phyloP scores from a whole-genome alignment of 2,329 filamentous ascomycete genomes.

The Trichoderma sp. region DNA sequence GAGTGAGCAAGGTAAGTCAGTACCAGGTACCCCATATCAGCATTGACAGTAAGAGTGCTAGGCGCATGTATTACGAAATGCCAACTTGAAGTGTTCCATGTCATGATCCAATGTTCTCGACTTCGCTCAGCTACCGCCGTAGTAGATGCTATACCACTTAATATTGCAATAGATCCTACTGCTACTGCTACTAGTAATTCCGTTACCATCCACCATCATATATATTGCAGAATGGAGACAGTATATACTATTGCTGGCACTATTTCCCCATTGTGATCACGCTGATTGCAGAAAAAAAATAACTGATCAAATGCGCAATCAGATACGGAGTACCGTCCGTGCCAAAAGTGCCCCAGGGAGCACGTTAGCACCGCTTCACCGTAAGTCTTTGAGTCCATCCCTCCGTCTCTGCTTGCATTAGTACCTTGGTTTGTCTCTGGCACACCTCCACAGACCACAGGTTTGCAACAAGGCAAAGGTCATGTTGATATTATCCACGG shows the following conservation, averaged over 20 bases:
- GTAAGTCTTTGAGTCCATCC: not conserved
- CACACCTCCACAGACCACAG: not conserved
- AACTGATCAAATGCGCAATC: not conserved
- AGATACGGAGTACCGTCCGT: not conserved
- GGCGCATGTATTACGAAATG: not conserved
- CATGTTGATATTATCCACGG: not conserved
- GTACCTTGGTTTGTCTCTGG: not conserved
- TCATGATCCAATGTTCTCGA: not conserved
- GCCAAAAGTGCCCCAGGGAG: not conserved
- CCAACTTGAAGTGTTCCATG: not conserved
- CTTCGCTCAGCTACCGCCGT: not conserved
- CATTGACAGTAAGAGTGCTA: not conserved
- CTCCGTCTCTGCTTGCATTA: not conserved
- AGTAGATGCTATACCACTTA: not conserved
- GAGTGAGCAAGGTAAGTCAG: not conserved
- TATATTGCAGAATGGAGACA: not conserved
- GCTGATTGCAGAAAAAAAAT: conserved; percentile 1
- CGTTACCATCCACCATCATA: not conserved
- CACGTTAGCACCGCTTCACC: conserved; percentile 1
- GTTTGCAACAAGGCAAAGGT: not conserved
- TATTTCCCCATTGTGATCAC: not conserved
- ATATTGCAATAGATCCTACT: not conserved
- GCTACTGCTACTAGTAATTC: not conserved
- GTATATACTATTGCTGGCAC: not conserved
- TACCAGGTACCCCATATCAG: not conserved